Percentiles rank a stretch among this genome's conserved stretches.
Conservation (phyloP, 2,329 filamentous ascomycete genomes). For the Clonostachys sp. region DNA sequence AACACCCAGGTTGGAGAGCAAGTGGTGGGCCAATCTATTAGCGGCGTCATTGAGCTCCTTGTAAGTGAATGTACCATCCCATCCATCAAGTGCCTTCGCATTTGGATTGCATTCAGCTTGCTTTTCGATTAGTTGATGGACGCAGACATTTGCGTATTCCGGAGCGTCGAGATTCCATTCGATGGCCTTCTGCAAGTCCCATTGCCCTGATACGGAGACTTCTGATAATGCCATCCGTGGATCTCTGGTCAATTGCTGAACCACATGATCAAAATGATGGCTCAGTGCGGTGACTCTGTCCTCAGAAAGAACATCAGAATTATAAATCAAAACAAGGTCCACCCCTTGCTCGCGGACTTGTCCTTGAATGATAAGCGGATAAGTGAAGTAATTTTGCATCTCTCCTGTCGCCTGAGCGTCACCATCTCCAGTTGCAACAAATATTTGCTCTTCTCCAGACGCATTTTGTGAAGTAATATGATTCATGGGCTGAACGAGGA, state of each 20-base stretch:
- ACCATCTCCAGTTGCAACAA: too few species aligned
- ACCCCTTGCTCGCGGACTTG: not conserved
- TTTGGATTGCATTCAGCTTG: constrained; percentile 10
- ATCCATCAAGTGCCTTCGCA: not conserved
- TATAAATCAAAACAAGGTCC: constrained; percentile 1
- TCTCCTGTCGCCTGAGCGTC: not conserved
- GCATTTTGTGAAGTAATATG: not conserved
- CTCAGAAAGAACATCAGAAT: not conserved
- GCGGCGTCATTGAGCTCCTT: not conserved
- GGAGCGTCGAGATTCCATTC: not conserved
- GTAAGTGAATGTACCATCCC: not conserved
- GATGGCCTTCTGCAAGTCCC: not conserved
- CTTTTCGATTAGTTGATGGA: constrained; percentile 4
- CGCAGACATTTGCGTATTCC: constrained; percentile 1
- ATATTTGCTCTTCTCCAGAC: not conserved
- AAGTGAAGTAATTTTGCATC: constrained; percentile 6
- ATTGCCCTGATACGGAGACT: not conserved
- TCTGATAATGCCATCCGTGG: not conserved
- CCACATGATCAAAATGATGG: constrained; percentile 4
- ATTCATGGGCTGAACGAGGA: constrained; percentile 1
- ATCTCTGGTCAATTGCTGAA: not conserved
- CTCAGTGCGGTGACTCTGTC: not conserved
- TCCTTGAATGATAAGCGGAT: constrained; percentile 2
- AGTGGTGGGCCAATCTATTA: not conserved
- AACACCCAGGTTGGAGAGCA: constrained; percentile 8